Conservation (phyloP, 768 basidiomycete species). For the Suillus hirtellus region DNA sequence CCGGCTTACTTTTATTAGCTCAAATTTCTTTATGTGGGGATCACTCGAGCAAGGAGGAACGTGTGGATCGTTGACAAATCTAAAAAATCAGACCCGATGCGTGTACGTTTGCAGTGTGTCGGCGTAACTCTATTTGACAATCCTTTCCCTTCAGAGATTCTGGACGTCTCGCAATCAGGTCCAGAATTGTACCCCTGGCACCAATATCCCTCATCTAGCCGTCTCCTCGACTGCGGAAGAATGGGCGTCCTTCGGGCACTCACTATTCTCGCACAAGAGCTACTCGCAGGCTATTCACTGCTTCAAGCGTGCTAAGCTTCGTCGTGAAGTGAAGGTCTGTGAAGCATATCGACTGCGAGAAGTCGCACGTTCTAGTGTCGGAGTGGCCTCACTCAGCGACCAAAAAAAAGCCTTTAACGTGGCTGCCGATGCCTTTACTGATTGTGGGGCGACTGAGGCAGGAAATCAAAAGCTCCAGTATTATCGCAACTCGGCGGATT, state of each 20-base stretch:
- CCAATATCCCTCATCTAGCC: conserved; percentile 53
- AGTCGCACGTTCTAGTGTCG: conserved; percentile 39
- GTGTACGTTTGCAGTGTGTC: conserved; percentile 37
- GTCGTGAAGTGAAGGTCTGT: conserved; percentile 46
- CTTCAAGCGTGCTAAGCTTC: conserved; percentile 47
- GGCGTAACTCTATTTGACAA: conserved; percentile 2
- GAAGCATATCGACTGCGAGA: conserved; percentile 56
- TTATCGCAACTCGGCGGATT: conserved; percentile 46
- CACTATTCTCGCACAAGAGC: conserved; percentile 40
- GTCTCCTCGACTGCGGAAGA: conserved; percentile 50
- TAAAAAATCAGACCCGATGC: conserved; percentile 54
- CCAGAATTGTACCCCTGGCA: conserved; percentile 50
- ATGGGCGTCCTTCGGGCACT: conserved; percentile 42
- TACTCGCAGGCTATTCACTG: conserved; percentile 54
- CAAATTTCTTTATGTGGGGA: conserved; percentile 69
- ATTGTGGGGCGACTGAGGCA: conserved; percentile 37
- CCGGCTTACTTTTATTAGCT: conserved; percentile 38
- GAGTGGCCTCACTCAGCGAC: conserved; percentile 24
- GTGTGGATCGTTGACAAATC: conserved; percentile 73
- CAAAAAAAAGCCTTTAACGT: conserved; percentile 39
- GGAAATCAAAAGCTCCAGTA: conserved; percentile 36
- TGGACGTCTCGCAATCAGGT: conserved; percentile 51
- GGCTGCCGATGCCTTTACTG: conserved; percentile 52
- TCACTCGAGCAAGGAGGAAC: conserved; percentile 67
- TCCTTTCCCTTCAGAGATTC: conserved; percentile 38